Evolutionary conservation across 176 grass and related monocot species (phyloP).

Genomic region (Musa schizocarpa): DNA sequence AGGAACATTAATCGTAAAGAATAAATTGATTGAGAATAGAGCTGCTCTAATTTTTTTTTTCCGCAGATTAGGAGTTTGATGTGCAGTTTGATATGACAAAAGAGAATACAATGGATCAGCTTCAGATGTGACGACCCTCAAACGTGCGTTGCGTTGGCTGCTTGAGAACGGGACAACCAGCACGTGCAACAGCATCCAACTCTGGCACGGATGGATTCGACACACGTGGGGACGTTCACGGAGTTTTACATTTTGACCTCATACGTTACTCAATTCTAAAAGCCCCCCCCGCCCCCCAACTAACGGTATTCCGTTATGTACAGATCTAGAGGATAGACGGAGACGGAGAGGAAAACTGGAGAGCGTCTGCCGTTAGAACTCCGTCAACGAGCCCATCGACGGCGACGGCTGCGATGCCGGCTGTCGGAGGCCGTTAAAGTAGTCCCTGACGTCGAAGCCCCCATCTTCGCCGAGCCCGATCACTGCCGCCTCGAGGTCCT

Average conservation of each 20-base stretch:
- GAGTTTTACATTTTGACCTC: neutral
- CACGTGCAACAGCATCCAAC: neutral
- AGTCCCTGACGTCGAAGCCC: constrained; percentile 53
- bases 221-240: neutral
- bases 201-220: neutral
- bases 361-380: constrained; percentile 29
- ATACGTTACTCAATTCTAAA: neutral
- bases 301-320: neutral
- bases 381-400: constrained; percentile 31
- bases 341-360: neutral
- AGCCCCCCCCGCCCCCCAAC: no score
- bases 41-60: no score
- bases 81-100: no score
- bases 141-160: neutral
- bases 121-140: neutral
- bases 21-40: no score
- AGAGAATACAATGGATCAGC: no score
- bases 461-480: neutral
- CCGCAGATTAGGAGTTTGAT: no score
- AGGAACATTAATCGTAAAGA: no score
- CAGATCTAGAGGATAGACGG: neutral
- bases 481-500: constrained; percentile 36
- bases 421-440: constrained; percentile 50
- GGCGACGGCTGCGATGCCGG: constrained; percentile 5
- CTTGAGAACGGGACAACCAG: neutral